A percentile compares a stretch with the other conserved stretches of the same genome.
Evolutionary conservation across 306 rosid genomes (phyloP).

Genomic region (Quercus variabilis): DNA sequence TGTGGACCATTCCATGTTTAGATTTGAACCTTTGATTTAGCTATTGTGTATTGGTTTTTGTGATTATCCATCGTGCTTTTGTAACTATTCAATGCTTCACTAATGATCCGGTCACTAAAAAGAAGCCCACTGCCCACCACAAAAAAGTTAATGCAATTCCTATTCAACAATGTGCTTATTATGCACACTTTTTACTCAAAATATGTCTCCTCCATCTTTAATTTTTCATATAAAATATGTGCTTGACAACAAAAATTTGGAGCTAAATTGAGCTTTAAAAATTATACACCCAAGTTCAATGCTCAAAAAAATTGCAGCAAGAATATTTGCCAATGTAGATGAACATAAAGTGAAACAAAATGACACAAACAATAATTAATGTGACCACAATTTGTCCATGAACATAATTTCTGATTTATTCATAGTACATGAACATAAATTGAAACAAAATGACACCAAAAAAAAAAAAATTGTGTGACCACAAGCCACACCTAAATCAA

Average conservation of each 20-base stretch:
- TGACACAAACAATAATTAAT: no score
- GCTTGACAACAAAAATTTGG: not conserved
- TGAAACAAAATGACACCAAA: not conserved
- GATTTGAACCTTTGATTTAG: not conserved
- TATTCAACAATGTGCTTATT: not conserved
- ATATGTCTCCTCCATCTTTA: not conserved
- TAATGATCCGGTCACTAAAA: not conserved
- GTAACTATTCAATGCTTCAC: not conserved
- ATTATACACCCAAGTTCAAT: no score
- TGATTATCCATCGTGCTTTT: not conserved
- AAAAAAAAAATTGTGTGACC: not conserved
- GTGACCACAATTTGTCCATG: not conserved
- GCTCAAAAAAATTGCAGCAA: no score
- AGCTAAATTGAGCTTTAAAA: no score
- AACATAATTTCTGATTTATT: not conserved
- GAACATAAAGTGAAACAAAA: no score
- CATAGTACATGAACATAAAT: not conserved
- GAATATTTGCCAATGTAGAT: no score
- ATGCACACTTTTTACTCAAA: not conserved
- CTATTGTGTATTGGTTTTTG: not conserved
- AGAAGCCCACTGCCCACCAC: not conserved
- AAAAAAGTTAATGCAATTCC: not conserved
- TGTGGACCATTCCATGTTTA: slow-evolving; percentile 6
- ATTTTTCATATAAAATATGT: not conserved
- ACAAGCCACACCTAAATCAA: no score